Evolutionary conservation across 2,329 filamentous ascomycete species (phyloP), one percentile per base, ranked within the genome.

Genomic region (Aspergillus brasiliensis): DNA sequence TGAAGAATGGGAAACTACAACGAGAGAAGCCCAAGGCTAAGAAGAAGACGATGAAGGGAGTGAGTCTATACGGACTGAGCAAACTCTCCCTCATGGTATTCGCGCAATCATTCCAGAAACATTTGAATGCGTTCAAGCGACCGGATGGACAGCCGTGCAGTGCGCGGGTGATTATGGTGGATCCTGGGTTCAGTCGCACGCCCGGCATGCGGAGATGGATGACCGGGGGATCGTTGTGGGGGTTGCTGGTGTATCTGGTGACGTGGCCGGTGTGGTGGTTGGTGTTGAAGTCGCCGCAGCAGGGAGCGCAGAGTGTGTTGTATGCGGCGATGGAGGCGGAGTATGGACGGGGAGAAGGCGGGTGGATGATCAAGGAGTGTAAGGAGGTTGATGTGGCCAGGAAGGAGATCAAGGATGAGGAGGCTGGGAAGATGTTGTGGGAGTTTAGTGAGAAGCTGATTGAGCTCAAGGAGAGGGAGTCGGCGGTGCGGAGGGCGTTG

Each of bases 171-270:
- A 82, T 97, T 52, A 84, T 97, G 60, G 91, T 93, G 2, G 94
- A 99, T 69, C 95, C 95, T 0, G 94, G 95, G 19, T 86, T 89
- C 65, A 85, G 88, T 23, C 87, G 95, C 55, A 98, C 94, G 8
- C 92, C 93, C 0, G 93, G 95, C 1, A 96, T 89, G 77, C 86
- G 91, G 47, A 85, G 92, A 59, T 98, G 92, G 89, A 80, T 99
- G 27, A 92, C 91, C 0, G 84, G 91, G 31, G 95, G 95, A 6
- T 91, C 91, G 3, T 81, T 99, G 0, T 88, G 87, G 83, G 93
- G 93, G 0, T 80, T 99, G 19, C 75, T 88, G 0, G 51, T 91
- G 17, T 99, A 99, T 75, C 74, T 97, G 7, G 47, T 89, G 10
- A 86, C 87, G 34, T 99, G 94, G 82, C 83, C 90, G 1, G 66